A percentile compares a stretch with the other conserved stretches of the same genome.
Evolutionary conservation across 139 green algal species (phyloP).

Genomic region (Dunaliella primolecta): DNA sequence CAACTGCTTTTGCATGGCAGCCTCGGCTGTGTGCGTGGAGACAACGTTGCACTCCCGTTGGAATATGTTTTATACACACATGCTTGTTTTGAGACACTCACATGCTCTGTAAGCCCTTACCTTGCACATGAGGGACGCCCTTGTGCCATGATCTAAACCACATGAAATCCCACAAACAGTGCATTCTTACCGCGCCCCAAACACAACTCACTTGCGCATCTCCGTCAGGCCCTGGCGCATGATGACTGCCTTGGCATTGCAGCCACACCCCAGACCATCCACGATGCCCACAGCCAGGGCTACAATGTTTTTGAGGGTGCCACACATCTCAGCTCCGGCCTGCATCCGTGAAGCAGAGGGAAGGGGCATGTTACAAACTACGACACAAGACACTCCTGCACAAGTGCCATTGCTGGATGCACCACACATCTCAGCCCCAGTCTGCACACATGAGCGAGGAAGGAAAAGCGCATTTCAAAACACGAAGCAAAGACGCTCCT

Average conservation of each 20-base stretch:
- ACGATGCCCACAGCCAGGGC: slow-evolving; percentile 68
- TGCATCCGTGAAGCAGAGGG: not conserved
- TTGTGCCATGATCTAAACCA: no score
- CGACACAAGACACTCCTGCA: slow-evolving; percentile 55
- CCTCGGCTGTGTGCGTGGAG: no score
- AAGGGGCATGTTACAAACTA: not conserved
- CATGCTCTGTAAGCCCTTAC: no score
- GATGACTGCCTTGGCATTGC: slow-evolving; percentile 69
- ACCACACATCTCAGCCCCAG: slow-evolving; percentile 64
- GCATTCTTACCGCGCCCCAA: no score
- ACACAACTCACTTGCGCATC: slow-evolving; percentile 46
- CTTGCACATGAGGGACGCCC: no score
- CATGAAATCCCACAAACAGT: no score
- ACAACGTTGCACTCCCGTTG: no score
- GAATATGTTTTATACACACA: no score
- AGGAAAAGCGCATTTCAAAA: not conserved
- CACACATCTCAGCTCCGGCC: slow-evolving; percentile 59
- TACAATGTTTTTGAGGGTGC: slow-evolving; percentile 82
- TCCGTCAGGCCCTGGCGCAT: slow-evolving; percentile 62
- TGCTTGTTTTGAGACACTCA: no score
- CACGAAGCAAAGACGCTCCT: slow-evolving; percentile 57
- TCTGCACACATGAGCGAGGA: not conserved
- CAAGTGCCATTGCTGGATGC: no score
- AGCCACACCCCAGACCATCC: slow-evolving; percentile 58
- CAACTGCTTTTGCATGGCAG: slow-evolving; percentile 62